Conservation (phyloP, 2,329 filamentous ascomycete species). For the Mollisiaceae sp. region DNA sequence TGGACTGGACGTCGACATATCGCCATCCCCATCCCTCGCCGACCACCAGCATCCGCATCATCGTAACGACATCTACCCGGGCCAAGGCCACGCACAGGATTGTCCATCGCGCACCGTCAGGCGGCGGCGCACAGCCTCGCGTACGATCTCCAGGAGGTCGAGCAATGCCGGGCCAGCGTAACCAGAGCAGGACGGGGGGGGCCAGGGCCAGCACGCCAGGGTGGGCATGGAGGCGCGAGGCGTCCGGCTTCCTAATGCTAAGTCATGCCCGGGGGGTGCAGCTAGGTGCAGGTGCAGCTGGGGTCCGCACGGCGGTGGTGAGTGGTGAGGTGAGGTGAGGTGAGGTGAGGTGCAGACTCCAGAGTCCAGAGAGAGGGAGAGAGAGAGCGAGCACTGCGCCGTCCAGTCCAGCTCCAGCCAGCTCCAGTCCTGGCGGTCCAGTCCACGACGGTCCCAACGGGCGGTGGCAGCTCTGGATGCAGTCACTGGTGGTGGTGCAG, state of each 20-base stretch:
- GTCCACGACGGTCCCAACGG: too few species aligned
- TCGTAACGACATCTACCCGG: neutral
- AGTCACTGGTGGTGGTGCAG: too few species aligned
- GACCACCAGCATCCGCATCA: neutral
- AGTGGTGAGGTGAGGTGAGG: too few species aligned
- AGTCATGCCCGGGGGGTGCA: slow-evolving; percentile 16
- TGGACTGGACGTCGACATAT: neutral
- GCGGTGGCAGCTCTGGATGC: too few species aligned
- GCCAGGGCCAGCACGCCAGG: neutral
- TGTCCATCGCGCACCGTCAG: slow-evolving; percentile 11
- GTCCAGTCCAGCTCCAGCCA: too few species aligned
- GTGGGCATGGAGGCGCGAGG: slow-evolving; percentile 7
- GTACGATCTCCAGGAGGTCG: slow-evolving; percentile 18
- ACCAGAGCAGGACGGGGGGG: neutral
- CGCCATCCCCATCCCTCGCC: neutral
- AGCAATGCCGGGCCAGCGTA: slow-evolving; percentile 13
- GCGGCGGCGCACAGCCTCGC: neutral
- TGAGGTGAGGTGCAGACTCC: too few species aligned
- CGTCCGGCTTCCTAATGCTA: slow-evolving; percentile 23
- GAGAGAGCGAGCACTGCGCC: too few species aligned
- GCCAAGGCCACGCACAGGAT: slow-evolving; percentile 13
- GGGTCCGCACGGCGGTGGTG: too few species aligned
- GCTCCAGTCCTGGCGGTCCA: too few species aligned
- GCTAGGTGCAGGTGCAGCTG: neutral
- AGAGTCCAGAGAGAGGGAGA: too few species aligned